A percentile compares a stretch with the other conserved stretches of the same genome.
phyloP scores from a whole-genome alignment of 2,329 filamentous ascomycete genomes.

The Diaporthe destruens region DNA sequence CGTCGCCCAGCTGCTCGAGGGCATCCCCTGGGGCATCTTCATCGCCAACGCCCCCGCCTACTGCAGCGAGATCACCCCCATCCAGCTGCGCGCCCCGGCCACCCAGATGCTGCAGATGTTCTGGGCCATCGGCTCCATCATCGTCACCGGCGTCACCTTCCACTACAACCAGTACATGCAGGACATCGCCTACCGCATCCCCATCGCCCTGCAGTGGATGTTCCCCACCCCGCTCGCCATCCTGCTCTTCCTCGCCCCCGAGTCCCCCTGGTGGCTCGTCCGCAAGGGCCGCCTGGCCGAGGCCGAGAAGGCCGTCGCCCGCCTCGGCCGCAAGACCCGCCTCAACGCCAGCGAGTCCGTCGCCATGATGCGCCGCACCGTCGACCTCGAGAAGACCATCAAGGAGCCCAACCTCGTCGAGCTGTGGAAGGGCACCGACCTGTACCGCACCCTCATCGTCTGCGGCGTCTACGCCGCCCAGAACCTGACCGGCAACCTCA shows the following conservation, averaged over 20 bases:
- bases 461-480: slow-evolving; percentile 70
- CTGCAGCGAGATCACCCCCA: slow-evolving; percentile 71
- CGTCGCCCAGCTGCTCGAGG: slow-evolving; percentile 69
- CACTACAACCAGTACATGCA: slow-evolving; percentile 57
- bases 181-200: slow-evolving; percentile 61
- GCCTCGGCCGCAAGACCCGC: slow-evolving; percentile 59
- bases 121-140: slow-evolving; percentile 73
- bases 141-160: slow-evolving; percentile 70
- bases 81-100: slow-evolving; percentile 67
- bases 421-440: slow-evolving; percentile 67
- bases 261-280: slow-evolving; percentile 69
- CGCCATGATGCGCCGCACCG: slow-evolving; percentile 70
- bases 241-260: slow-evolving; percentile 63
- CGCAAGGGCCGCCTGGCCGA: slow-evolving; percentile 61
- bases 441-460: slow-evolving; percentile 66
- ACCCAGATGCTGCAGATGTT: slow-evolving; percentile 76
- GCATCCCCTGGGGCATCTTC: slow-evolving; percentile 75
- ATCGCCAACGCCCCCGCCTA: slow-evolving; percentile 75
- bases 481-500: slow-evolving; percentile 72
- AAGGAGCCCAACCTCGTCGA: slow-evolving; percentile 63
- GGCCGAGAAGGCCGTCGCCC: slow-evolving; percentile 60
- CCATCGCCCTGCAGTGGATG: slow-evolving; percentile 70
- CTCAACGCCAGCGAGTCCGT: slow-evolving; percentile 59
- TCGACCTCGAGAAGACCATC: slow-evolving; percentile 64
- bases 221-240: slow-evolving; percentile 67